Base-by-base conservation (phyloP, 495 filamentous ascomycete species). In the Aspergillus nidulans region DNA sequence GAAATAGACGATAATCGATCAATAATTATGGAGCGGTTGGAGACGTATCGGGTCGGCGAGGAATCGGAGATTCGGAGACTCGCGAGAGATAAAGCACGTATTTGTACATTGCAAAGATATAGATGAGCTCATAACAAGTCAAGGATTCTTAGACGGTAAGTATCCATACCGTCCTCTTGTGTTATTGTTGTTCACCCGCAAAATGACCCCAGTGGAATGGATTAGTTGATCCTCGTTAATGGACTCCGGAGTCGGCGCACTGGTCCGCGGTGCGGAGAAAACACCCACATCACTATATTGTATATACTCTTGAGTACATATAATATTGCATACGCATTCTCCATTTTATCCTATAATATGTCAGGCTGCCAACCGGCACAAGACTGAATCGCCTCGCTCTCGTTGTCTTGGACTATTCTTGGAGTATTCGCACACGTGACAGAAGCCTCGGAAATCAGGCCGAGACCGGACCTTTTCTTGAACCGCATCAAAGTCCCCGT, bases 381-480 rank as follows among this genome's bases (percentile, higher is more conserved):
- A 10, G 26, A 4, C 10, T 10, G 26, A 30, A 30, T 4, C 10
- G 26, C 4, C 26, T 30, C 26, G 4, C 10, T 30, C 5, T 30
- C 26, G 4, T 30, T 10, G 4, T 30, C 26, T 30, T 30, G 26
- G 5, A 10, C 26, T 30, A 10, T 10, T 30, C 5, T 40, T 40
- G 19, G 23, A 44, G 1, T 5, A 20, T 19, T 10, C 10, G 30
- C 3, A 24, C 49, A 52, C 49, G 49, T 52, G 49, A 52, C 49
- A 4, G 18, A 6, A 34, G 50, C 50, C 50, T 53, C 50, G 51
- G 28, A 28, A 36, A 23, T 53, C 25, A 53, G 51, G 41, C 51
- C 51, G 51, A 53, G 10, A 46, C 51, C 30, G 42, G 39, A 21
- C 23, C 38, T 30, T 53, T 30, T 23, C 28, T n/a, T 43, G 15